Evolutionary conservation across 164 flowering plant species (phyloP).

Genomic region (Taxillus chinensis): DNA sequence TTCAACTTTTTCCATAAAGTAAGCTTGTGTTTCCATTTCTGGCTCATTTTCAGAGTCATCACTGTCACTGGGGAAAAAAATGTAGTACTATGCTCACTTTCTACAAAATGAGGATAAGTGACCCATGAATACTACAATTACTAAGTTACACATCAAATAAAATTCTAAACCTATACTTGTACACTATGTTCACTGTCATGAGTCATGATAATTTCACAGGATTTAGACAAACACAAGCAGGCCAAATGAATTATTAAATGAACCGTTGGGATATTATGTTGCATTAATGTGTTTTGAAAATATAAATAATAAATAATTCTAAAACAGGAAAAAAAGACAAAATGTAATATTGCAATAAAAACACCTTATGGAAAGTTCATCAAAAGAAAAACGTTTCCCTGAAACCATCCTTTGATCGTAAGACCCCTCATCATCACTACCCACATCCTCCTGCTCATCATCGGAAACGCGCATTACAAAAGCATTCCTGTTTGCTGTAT

Average conservation of each 20-base stretch:
- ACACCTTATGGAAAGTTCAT: conserved; percentile 45
- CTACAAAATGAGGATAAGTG: not conserved
- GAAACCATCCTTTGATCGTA: conserved; percentile 1
- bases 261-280: too few species aligned
- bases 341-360: not conserved
- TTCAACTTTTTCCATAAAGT: conserved; percentile 39
- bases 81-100: not conserved
- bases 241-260: too few species aligned
- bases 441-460: conserved; percentile 23
- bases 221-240: too few species aligned
- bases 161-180: too few species aligned
- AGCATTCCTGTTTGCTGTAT: conserved; percentile 2
- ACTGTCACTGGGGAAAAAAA: conserved; percentile 24
- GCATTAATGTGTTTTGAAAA: too few species aligned
- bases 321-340: not conserved
- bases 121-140: too few species aligned
- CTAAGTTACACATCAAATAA: too few species aligned
- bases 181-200: too few species aligned
- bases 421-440: conserved; percentile 18
- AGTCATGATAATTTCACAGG: not conserved
- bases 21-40: conserved; percentile 15
- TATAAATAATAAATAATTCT: too few species aligned
- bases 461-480: conserved; percentile 38
- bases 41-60: conserved; percentile 47
- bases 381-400: conserved; percentile 35